phyloP scores from a whole-genome alignment of 2,329 filamentous ascomycete species.

The Hypoxylon sp. region DNA sequence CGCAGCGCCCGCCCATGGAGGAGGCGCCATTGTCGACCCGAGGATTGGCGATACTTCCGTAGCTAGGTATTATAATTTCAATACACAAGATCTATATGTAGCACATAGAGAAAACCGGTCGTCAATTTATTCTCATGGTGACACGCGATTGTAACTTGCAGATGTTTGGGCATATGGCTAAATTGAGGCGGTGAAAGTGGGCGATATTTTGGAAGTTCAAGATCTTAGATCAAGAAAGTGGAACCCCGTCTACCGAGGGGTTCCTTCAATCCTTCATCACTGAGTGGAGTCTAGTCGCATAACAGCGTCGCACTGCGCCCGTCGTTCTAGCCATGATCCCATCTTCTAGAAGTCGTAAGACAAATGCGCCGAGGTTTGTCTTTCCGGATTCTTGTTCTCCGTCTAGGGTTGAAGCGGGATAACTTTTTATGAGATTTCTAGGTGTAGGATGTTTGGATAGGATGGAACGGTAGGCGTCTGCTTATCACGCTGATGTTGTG shows the following conservation, averaged over 20 bases:
- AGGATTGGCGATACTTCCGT: neutral
- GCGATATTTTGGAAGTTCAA: slow-evolving; percentile 33
- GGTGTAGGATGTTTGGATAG: neutral
- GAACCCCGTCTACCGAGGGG: slow-evolving; percentile 3
- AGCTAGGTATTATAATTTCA: neutral
- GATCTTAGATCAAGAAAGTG: slow-evolving; percentile 26
- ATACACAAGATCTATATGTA: neutral
- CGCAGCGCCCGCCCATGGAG: slow-evolving; percentile 53
- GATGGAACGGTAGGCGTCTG: neutral
- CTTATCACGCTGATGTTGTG: slow-evolving; percentile 6
- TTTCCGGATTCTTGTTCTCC: slow-evolving; percentile 1
- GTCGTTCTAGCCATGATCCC: slow-evolving; percentile 15
- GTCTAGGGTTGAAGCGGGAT: neutral
- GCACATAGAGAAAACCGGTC: neutral
- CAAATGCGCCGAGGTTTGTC: slow-evolving; percentile 5
- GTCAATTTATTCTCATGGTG: slow-evolving; percentile 13
- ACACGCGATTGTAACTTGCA: neutral
- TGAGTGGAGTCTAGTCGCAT: slow-evolving; percentile 26
- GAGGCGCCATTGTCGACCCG: slow-evolving; percentile 46
- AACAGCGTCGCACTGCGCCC: slow-evolving; percentile 8
- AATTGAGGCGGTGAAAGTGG: slow-evolving; percentile 48
- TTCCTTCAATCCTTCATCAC: neutral
- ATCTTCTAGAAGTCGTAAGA: slow-evolving; percentile 23
- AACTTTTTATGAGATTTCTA: neutral
- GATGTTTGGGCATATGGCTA: neutral